Evolutionary conservation across 1,139 yeast species (phyloP).

Genomic region (Pichia sp.): DNA sequence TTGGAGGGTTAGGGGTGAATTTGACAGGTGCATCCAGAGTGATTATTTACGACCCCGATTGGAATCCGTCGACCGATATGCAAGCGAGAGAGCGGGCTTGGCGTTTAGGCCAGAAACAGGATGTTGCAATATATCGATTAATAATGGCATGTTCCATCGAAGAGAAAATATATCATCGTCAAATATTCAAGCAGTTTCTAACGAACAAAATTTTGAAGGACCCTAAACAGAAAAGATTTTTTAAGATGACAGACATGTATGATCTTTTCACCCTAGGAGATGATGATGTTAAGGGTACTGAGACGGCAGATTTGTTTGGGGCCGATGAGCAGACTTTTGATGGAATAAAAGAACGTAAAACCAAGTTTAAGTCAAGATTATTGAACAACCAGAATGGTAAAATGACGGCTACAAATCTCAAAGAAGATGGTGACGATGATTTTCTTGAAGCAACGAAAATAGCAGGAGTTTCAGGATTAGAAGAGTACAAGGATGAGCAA

Average conservation of each 20-base stretch:
- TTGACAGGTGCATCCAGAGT: conserved; percentile 94
- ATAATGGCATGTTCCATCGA: conserved; percentile 96
- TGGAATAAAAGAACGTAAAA: conserved; percentile 35
- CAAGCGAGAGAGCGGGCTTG: conserved; percentile 97
- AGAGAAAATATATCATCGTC: conserved; percentile 94
- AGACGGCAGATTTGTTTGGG: conserved; percentile 61
- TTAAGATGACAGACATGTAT: conserved; percentile 86
- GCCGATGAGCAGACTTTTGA: conserved; percentile 44
- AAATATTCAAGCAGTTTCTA: conserved; percentile 89
- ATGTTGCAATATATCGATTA: conserved; percentile 85
- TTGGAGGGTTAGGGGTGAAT: conserved; percentile 93
- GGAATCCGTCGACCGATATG: conserved; percentile 97
- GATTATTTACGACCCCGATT: conserved; percentile 92
- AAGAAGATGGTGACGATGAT: conserved; percentile 40
- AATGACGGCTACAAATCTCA: conserved; percentile 21
- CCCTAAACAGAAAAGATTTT: conserved; percentile 90
- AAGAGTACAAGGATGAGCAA: conserved; percentile 44
- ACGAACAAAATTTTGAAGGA: conserved; percentile 93
- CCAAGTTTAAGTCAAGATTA: conserved; percentile 20
- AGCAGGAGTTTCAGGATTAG: conserved; percentile 52
- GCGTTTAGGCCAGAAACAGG: conserved; percentile 92
- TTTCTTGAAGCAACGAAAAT: conserved; percentile 50
- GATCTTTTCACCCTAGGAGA: conserved; percentile 85
- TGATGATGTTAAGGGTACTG: conserved; percentile 60
- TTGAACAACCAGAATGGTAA: conserved; percentile 1